Conservation (phyloP, 495 filamentous ascomycete species). For the Jackrogersella multiformis region DNA sequence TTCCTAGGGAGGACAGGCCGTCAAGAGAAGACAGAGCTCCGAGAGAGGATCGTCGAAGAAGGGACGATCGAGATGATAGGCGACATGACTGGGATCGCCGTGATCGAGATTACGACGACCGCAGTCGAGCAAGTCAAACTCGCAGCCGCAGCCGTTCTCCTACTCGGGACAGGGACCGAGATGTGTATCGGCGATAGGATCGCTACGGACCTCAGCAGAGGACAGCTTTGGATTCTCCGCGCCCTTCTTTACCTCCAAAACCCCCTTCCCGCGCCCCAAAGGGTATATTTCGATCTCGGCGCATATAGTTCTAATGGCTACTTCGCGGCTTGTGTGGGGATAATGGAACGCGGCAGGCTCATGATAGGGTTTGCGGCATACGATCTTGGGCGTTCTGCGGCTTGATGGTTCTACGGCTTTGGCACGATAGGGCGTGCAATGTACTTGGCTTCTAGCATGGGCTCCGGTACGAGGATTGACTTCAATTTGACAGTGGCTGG, state of each 20-base stretch:
- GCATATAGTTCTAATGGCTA: no score
- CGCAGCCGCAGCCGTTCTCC: constrained; percentile 62
- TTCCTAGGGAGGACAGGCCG: constrained; percentile 7
- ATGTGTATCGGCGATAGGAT: constrained; percentile 54
- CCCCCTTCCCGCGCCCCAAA: no score
- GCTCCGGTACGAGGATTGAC: not conserved
- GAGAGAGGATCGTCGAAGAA: constrained; percentile 55
- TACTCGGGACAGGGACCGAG: constrained; percentile 55
- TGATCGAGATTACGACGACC: constrained; percentile 59
- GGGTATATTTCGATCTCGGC: no score
- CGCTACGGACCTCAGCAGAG: not conserved
- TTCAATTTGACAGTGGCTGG: constrained; percentile 1
- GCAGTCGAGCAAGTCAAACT: constrained; percentile 55
- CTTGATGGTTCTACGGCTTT: not conserved
- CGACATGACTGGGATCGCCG: constrained; percentile 50
- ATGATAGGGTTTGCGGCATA: constrained; percentile 5
- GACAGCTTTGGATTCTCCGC: not conserved
- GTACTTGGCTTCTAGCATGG: constrained; percentile 1
- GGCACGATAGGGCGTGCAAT: not conserved
- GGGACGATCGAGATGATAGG: constrained; percentile 54
- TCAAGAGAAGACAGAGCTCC: constrained; percentile 46
- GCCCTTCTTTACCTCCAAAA: not conserved
- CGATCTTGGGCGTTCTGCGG: constrained; percentile 20
- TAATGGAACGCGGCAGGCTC: constrained; percentile 5
- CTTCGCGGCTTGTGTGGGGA: not conserved